Conservation (phyloP, 1,284 basidiomycete species). For the Apiotrichum gracile region DNA sequence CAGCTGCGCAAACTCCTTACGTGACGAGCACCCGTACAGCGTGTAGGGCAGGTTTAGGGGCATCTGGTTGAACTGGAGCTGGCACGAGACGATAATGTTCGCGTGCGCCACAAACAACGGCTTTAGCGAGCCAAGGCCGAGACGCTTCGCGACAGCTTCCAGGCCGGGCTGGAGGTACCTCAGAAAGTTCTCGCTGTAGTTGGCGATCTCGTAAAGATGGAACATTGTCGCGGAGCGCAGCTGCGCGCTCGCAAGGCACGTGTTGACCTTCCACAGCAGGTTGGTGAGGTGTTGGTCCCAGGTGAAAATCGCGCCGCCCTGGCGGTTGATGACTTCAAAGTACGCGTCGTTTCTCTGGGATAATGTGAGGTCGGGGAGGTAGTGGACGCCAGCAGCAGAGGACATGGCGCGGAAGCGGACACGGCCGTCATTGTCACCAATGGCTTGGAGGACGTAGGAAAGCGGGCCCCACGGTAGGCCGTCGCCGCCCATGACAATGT, state of each 20-base stretch:
- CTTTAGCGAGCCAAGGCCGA: slow-evolving; percentile 63
- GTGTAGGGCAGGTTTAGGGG: slow-evolving; percentile 62
- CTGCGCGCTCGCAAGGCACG: slow-evolving; percentile 71
- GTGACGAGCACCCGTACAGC: slow-evolving; percentile 47
- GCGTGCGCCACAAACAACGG: slow-evolving; percentile 73
- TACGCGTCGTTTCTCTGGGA: slow-evolving; percentile 24
- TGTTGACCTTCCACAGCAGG: slow-evolving; percentile 71
- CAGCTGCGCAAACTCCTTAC: slow-evolving; percentile 22
- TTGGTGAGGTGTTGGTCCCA: slow-evolving; percentile 71
- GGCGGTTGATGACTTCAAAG: slow-evolving; percentile 12
- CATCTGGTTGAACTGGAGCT: slow-evolving; percentile 47
- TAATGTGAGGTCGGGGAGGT: slow-evolving; percentile 20
- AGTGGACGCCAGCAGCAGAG: slow-evolving; percentile 52
- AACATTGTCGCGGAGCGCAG: slow-evolving; percentile 81
- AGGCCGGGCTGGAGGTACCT: slow-evolving; percentile 63
- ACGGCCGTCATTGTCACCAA: slow-evolving; percentile 74
- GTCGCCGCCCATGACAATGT: slow-evolving; percentile 20
- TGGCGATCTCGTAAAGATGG: slow-evolving; percentile 70
- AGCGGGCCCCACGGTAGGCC: slow-evolving; percentile 11
- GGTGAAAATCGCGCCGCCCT: slow-evolving; percentile 15
- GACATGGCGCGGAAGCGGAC: slow-evolving; percentile 72
- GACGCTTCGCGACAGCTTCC: slow-evolving; percentile 56
- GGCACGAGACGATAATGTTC: slow-evolving; percentile 55
- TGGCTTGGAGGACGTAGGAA: slow-evolving; percentile 52
- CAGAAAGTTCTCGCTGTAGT: slow-evolving; percentile 51